These are phyloP conservation scores for Aspergillus aculeatus DNA, from an alignment of 2,329 filamentous ascomycete genomes.

Conservation along the genomic window DNA sequence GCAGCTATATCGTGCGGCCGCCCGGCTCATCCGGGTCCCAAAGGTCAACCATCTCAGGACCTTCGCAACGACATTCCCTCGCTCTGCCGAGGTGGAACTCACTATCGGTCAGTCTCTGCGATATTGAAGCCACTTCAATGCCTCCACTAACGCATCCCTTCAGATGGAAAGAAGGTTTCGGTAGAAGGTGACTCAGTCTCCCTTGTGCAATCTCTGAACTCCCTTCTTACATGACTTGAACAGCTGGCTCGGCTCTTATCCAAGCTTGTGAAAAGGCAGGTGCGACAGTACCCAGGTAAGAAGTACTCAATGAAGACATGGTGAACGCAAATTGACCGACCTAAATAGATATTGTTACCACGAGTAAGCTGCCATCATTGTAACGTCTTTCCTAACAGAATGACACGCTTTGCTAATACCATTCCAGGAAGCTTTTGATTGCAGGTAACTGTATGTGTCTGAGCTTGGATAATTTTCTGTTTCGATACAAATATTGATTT, in stretches of 20 bases:
- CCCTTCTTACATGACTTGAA: conserved; percentile 28
- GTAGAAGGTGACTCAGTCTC: conserved; percentile 72
- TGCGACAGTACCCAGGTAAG: conserved; percentile 77
- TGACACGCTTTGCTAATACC: conserved; percentile 23
- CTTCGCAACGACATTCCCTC: conserved; percentile 76
- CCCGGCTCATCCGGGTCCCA: conserved; percentile 54
- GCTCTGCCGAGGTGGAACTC: conserved; percentile 90
- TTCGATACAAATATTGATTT: background rate
- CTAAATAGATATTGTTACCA: conserved; percentile 87
- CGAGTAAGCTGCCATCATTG: conserved; percentile 63
- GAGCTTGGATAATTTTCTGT: background rate
- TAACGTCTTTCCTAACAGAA: background rate
- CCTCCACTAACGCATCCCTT: conserved; percentile 39
- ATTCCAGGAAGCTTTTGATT: conserved; percentile 86
- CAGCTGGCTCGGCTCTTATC: conserved; percentile 94
- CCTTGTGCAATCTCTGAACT: conserved; percentile 7
- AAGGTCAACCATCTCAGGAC: conserved; percentile 65
- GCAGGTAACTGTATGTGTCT: conserved; percentile 77
- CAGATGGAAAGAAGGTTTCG: conserved; percentile 97
- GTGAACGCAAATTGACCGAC: conserved; percentile 32
- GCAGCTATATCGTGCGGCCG: conserved; percentile 62
- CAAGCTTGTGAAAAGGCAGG: conserved; percentile 99
- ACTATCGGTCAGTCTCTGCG: conserved; percentile 71
- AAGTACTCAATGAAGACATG: background rate
- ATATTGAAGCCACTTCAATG: conserved; percentile 48